Conservation (phyloP, 2,329 filamentous ascomycete genomes). For the Basipetospora chlamydospora region DNA sequence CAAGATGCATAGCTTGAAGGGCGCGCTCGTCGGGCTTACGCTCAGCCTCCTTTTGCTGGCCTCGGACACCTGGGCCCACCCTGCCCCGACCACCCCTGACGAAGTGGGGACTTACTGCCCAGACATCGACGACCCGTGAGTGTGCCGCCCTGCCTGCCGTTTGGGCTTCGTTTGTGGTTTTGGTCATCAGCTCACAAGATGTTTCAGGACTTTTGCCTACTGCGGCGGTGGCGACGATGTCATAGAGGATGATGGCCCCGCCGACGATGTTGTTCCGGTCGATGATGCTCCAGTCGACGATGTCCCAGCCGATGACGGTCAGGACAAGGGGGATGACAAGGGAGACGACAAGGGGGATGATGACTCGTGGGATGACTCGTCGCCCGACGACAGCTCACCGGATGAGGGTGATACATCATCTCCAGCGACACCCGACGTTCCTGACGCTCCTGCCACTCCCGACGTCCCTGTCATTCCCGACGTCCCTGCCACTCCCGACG, state of each 20-base stretch:
- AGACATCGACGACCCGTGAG: not conserved
- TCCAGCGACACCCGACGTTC: too few species aligned
- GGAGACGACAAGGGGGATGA: too few species aligned
- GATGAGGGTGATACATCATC: too few species aligned
- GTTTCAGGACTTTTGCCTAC: not conserved
- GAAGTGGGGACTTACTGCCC: not conserved
- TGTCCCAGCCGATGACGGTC: not conserved
- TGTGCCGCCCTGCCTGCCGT: not conserved
- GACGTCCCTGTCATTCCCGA: too few species aligned
- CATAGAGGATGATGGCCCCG: not conserved
- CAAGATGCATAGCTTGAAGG: slow-evolving; percentile 1
- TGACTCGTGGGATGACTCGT: too few species aligned
- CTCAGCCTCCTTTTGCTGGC: not conserved
- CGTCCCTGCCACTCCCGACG: too few species aligned
- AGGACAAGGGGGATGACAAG: not conserved
- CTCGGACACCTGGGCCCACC: not conserved
- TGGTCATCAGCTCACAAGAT: not conserved
- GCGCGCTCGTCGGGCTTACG: not conserved
- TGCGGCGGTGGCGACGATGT: not conserved
- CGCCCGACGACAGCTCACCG: too few species aligned
- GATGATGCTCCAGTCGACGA: not conserved
- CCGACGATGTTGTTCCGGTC: not conserved
- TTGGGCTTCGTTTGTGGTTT: not conserved
- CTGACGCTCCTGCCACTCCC: too few species aligned
- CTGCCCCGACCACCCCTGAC: not conserved